Percentiles rank a stretch among this genome's conserved stretches.
These are phyloP conservation scores for Penstemon davidsonii DNA, from an alignment of 257 asterid species.

Conservation along the genomic window DNA sequence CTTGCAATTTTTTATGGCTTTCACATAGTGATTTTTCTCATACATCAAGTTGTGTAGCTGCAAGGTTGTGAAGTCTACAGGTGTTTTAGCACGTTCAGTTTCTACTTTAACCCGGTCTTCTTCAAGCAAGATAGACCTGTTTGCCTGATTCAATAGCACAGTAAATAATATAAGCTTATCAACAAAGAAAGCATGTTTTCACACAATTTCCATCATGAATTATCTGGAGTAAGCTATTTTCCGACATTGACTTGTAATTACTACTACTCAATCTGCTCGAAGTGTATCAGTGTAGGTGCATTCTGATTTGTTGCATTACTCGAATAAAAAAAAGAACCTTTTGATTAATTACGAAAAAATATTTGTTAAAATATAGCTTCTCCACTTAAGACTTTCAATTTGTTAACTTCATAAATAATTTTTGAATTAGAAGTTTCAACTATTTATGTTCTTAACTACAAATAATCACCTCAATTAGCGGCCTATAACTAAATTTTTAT, in stretches of 20 bases:
- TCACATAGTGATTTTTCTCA: conserved; percentile 92
- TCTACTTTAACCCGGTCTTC: conserved; percentile 87
- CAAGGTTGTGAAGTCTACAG: conserved; percentile 81
- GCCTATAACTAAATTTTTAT: not conserved
- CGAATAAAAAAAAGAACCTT: too few species aligned
- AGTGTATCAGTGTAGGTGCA: not conserved
- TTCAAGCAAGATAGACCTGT: conserved; percentile 92
- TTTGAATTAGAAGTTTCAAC: not conserved
- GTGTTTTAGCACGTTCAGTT: conserved; percentile 89
- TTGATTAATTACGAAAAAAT: not conserved
- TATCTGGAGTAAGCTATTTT: not conserved
- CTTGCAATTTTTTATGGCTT: conserved; percentile 96
- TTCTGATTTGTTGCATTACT: not conserved
- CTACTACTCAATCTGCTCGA: not conserved
- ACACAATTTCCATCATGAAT: not conserved
- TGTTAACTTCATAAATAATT: not conserved
- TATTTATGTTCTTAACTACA: not conserved
- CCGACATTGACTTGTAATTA: not conserved
- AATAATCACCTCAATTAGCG: conserved; percentile 7
- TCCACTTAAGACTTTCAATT: conserved; percentile 9
- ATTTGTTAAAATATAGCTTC: not conserved
- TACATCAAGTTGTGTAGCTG: conserved; percentile 97
- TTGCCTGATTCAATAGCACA: conserved; percentile 55
- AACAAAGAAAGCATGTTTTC: not conserved
- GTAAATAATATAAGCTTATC: conserved; percentile 12